A percentile compares a stretch with the other conserved stretches of the same genome.
Conservation (phyloP, 164 flowering plant species). For the Liquidambar formosana region DNA sequence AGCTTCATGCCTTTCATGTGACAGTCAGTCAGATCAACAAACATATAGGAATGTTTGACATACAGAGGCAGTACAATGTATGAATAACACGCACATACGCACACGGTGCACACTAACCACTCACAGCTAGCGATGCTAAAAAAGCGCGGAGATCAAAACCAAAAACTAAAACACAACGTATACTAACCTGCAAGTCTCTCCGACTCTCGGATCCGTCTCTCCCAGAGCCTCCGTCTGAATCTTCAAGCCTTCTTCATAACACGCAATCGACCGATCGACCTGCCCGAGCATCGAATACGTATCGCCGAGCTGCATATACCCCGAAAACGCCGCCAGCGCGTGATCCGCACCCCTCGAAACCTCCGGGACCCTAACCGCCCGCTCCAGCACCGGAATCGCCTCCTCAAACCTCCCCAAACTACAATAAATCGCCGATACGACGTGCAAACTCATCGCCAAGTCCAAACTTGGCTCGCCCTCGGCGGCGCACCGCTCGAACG, state of each 20-base stretch:
- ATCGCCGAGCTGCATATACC: constrained; percentile 96
- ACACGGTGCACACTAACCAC: no score
- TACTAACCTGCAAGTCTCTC: constrained; percentile 92
- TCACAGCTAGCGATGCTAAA: not conserved
- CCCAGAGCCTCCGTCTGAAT: constrained; percentile 88
- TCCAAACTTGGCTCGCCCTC: constrained; percentile 85
- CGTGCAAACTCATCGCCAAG: constrained; percentile 91
- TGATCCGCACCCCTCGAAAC: constrained; percentile 70
- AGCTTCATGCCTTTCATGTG: no score
- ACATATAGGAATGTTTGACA: not conserved
- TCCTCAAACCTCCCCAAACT: constrained; percentile 91
- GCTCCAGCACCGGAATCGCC: constrained; percentile 86
- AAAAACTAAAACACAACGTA: not conserved
- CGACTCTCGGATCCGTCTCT: constrained; percentile 90
- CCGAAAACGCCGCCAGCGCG: constrained; percentile 90
- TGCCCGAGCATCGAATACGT: constrained; percentile 93
- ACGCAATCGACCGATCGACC: constrained; percentile 70
- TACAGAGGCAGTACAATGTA: not conserved
- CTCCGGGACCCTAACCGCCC: constrained; percentile 79
- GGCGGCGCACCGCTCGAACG: constrained; percentile 76
- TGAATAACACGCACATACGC: not conserved
- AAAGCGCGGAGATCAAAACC: no score
- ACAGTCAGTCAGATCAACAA: not conserved
- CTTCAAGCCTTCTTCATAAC: constrained; percentile 75
- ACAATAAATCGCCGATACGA: constrained; percentile 90